Evolutionary conservation across 306 rosid genomes (phyloP), one percentile per base, ranked within the genome.

Genomic region (Prunus fruticosa): DNA sequence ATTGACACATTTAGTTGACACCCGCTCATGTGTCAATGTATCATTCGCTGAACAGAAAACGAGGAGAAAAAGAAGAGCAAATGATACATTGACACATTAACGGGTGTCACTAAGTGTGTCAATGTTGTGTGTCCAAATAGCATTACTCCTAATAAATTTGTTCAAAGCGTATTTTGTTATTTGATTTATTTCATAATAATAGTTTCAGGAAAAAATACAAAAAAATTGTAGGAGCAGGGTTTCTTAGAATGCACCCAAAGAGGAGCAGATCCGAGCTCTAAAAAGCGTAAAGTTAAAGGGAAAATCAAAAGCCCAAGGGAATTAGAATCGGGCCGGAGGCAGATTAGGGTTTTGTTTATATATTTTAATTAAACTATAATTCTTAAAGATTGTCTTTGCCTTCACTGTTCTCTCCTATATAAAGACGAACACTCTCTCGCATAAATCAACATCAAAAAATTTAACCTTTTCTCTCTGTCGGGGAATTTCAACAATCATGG

Each of bases 401-500:
- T n/a, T n/a, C 64, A 22, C 15, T 6, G n/a, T 6, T 34, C 63
- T 8, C 51, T 64, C 30, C 30, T 71, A 23, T 80, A 34, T 79
- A 79, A 6, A 20, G 22, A 25, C 45, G 16, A 2, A 53, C 11
- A 3, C 41, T 19, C 46, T 20, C 28, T 61, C 45, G 69, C 77
- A 3, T 46, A 73, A 45, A 61, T 46, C 69, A 47, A 45, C 23
- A 60, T 25, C 3, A 47, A 19, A 11, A 27, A 23, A 11, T 56
- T 53, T 34, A 16, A 41, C 19, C 10, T 27, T 23, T 38, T n/a
- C 63, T 45, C 19, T 11, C 38, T 11, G 6, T 57, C 58, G 22
- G 67, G 58, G 83, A 60, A 34, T 77, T 54, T 73, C 72, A 76
- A 81, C 72, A 78, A 81, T 56, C 50, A 82, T 93, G 98, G 89